Base-by-base conservation (phyloP, 2,329 filamentous ascomycete species). In the Sporothrix pallida region DNA sequence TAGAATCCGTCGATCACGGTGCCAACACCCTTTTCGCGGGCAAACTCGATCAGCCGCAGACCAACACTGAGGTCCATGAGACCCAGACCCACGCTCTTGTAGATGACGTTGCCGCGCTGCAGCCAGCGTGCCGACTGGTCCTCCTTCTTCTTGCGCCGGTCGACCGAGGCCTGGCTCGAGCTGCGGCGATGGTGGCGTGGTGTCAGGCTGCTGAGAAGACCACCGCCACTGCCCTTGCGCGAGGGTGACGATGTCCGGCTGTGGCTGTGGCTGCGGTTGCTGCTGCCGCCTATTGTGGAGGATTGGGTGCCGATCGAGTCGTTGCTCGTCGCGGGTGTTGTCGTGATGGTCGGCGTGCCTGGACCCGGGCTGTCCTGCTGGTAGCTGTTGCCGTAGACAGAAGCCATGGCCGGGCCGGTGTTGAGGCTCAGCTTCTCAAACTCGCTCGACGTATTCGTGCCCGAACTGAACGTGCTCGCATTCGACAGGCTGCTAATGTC, bases 1-100 rank as follows among this genome's bases (percentile, higher is more conserved):
- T 76, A 90, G 77, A 90, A 90, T 2, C 83, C 84, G 31, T 85
- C 81, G 37, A 91, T 81, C 8, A 82, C 81, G 9, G 83, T 87
- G 7, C 90, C 90, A 12, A 91, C 80, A 0, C 84, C 83, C 80
- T 85, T 89, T 70, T 85, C 82, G 58, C 83, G 83, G 0, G 90
- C 90, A 75, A 90, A 79, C 74, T 84, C 81, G 20, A 92, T 80
- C 67, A 92, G 75, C 72, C 90, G 86, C 77, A 85, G 84, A 15
- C 89, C 90, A 1, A 91, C 87, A 0, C 88, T 86, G 26, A 92
- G 80, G 77, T 92, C 90, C 89, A 92, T 91, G 70, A 91, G 79
- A 0, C 89, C 90, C 67, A 92, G 80, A 0, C 90, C 90, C 0
- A 92, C 90, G 75, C 88, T 89, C 83, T 92, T 92, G 79, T 91